Conservation (phyloP, 345 rosid genomes). For the Salix purpurea region DNA sequence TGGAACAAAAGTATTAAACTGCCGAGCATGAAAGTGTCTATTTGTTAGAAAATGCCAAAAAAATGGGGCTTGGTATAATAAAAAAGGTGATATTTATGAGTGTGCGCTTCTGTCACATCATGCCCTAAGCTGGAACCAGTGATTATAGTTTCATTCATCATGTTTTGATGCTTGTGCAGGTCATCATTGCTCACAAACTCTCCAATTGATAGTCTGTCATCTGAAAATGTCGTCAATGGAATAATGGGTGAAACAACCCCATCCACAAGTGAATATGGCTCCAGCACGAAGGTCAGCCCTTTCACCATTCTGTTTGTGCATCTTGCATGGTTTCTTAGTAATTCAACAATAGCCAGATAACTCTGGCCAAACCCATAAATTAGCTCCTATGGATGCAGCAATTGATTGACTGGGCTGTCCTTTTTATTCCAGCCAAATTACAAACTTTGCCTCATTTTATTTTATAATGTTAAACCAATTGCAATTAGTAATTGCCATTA, state of each 20-base stretch:
- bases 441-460: neutral
- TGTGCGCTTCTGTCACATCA: neutral
- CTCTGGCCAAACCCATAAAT: neutral
- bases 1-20: neutral
- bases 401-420: neutral
- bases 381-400: neutral
- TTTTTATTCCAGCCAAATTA: neutral
- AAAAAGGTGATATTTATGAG: neutral
- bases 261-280: slow-evolving; percentile 59
- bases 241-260: slow-evolving; percentile 49
- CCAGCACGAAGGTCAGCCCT: slow-evolving; percentile 63
- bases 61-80: neutral
- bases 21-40: neutral
- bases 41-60: neutral
- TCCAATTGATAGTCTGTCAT: slow-evolving; percentile 53
- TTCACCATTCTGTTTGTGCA: neutral
- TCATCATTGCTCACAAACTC: slow-evolving; percentile 50
- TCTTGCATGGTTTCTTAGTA: neutral
- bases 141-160: neutral
- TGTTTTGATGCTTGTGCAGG: slow-evolving; percentile 39
- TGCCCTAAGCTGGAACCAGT: neutral
- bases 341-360: neutral
- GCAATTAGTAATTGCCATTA: neutral
- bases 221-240: slow-evolving; percentile 71
- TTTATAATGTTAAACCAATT: neutral